Base-by-base conservation (phyloP, 2,329 filamentous ascomycete species). In the Conoideocrella luteorostrata region DNA sequence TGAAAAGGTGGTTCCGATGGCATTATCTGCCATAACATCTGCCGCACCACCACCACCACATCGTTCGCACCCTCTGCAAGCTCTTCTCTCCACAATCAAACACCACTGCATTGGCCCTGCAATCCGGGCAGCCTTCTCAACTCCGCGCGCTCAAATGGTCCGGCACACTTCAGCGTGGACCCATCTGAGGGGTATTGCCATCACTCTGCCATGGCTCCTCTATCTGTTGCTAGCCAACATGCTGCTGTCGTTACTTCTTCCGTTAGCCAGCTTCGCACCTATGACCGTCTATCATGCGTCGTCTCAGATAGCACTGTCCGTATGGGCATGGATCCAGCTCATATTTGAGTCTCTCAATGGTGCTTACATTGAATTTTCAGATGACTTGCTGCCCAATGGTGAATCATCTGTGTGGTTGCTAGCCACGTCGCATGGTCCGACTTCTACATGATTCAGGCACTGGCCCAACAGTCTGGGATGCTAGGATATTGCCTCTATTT, bases 401-500 rank as follows among this genome's bases (percentile, higher is more conserved):
- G 78, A 83, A 59, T 78, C 72, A 21, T 78, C 77, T 43, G 72
- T 42, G 74, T 82, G 24, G 62, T 82, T 42, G 65, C 71, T 43
- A 80, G 82, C 56, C 78, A 82, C 59, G 71, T 80, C 30, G 69
- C 68, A 41, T 82, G 78, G 78, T 67, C 70, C 45, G 78, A 82
- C 58, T 81, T 83, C 55, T 83, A 80, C 63, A 72, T 81, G 67
- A 76, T 82, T 49, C 77, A 83, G 59, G 70, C 71, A 29, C 59
- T 80, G 33, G 78, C 78, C 12, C 52, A 71, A 38, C 64, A 64
- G 33, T 61, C 72, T 11, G 69, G 68, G 43, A 83, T 83, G 80
- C 68, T 82, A 7, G 67, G 73, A n/a, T 67, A 75, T 40, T 80
- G 75, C 54, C 71, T 77, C 22, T 82, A 78, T 67, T 81, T 82